Evolutionary conservation across 2,329 filamentous ascomycete species (phyloP).

Genomic region (Aphanocladium album): DNA sequence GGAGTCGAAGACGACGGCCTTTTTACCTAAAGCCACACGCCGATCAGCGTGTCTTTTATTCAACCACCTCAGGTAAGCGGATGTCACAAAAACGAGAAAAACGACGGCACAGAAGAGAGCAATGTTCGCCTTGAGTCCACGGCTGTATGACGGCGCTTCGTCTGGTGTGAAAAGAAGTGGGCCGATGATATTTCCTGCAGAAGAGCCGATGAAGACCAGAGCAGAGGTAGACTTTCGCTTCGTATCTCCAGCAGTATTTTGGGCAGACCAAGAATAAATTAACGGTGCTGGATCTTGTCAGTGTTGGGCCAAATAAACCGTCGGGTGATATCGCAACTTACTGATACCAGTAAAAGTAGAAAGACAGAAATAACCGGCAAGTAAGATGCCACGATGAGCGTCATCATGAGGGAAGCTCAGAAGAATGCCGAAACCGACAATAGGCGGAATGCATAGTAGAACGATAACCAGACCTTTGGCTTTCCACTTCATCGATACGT

Average conservation of each 20-base stretch:
- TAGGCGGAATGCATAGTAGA: constrained; percentile 51
- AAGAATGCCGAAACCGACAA: constrained; percentile 51
- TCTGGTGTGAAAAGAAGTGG: constrained; percentile 59
- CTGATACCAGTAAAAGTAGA: constrained; percentile 49
- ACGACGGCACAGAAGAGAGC: constrained; percentile 57
- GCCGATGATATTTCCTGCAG: constrained; percentile 61
- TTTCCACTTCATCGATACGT: constrained; percentile 48
- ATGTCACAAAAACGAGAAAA: constrained; percentile 38
- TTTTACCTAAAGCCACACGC: constrained; percentile 55
- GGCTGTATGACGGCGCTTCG: constrained; percentile 33
- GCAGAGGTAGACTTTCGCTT: constrained; percentile 64
- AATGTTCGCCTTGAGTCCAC: constrained; percentile 56
- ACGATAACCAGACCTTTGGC: constrained; percentile 53
- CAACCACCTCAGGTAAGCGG: constrained; percentile 44
- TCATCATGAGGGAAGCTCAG: constrained; percentile 42
- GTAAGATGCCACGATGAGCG: constrained; percentile 42
- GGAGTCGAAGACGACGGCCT: constrained; percentile 50
- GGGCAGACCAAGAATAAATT: constrained; percentile 56
- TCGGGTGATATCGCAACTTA: constrained; percentile 30
- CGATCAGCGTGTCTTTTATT: constrained; percentile 51
- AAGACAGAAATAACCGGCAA: constrained; percentile 54
- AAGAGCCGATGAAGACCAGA: constrained; percentile 60
- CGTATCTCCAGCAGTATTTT: constrained; percentile 64
- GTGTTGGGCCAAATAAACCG: constrained; percentile 40
- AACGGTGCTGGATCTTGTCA: constrained; percentile 39